Evolutionary conservation across 2,329 filamentous ascomycete genomes (phyloP), one percentile per base, ranked within the genome.

Genomic region (Bimuria novae-zelandiae): DNA sequence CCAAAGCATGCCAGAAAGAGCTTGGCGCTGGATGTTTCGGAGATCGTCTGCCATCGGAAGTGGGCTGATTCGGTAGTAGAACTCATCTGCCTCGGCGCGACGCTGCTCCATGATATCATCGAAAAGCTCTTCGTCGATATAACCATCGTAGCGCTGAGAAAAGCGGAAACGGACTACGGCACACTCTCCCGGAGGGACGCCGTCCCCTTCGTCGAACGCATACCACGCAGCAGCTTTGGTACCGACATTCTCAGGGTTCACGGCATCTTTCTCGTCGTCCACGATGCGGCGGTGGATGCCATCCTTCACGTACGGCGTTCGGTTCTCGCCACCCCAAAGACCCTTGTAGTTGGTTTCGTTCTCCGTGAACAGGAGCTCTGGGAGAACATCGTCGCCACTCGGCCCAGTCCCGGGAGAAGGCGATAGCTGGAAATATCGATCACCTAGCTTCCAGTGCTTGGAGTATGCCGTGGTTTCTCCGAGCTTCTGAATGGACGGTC

Each of bases 1-100:
- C 93, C 93, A 97, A 82, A 97, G 88, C 93, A 97, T 97, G 49
- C 94, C 93, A 0, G 92, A 87, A 61, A 97, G 89, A 3, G 93
- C 94, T 73, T 97, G 92, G 62, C 93, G 85, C 76, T 97, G 94
- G 63, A 97, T 94, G 74, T 95, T 97, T 62, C 92, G 88, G 54
- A 97, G 81, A 69, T 97, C 93, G 43, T 97, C 92, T 0, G 90
- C 83, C 88, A 97, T 96, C 2, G 92, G 93, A 33, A 97, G 81
- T 3, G 93, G 93, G 75, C 91, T 97, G 73, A 97, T 88, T 54
- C 90, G 85, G 77, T 88, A 94, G 79, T 95, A 97, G 73, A 97
- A 97, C 56, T 97, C 92, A 70, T 97, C 93, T 6, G 93, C 93
- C 67, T 97, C 93, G n/a, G 89, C 84, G 55, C 84, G 86, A 62